These are phyloP conservation scores for Zychaea mexicana DNA, from an alignment of 371 early-diverging fungal genomes.

Conservation along the genomic window DNA sequence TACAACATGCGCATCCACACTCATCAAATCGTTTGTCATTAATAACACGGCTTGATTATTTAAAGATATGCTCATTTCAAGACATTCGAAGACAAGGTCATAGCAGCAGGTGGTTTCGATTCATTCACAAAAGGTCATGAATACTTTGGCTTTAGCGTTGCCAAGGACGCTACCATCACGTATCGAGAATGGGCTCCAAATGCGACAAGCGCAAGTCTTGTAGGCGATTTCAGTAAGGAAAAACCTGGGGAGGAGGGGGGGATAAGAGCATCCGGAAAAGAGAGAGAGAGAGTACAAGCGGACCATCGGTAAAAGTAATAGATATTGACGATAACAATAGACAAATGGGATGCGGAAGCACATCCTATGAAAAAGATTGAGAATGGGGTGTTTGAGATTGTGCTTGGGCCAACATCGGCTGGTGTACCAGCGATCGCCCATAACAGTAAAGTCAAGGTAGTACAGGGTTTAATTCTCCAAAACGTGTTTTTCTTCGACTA, in stretches of 20 bases:
- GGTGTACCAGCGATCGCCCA: slow-evolving; percentile 83
- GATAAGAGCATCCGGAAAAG: too few species aligned
- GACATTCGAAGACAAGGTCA: slow-evolving; percentile 70
- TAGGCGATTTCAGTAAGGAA: slow-evolving; percentile 95
- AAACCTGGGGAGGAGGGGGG: too few species aligned
- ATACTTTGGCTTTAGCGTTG: slow-evolving; percentile 74
- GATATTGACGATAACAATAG: slow-evolving; percentile 31
- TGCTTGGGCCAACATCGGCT: slow-evolving; percentile 55
- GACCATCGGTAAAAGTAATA: background rate
- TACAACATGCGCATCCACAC: background rate
- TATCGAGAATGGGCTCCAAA: slow-evolving; percentile 97
- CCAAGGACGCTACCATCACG: slow-evolving; percentile 58
- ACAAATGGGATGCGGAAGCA: slow-evolving; percentile 78
- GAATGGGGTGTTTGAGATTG: slow-evolving; percentile 82
- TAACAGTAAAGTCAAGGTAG: slow-evolving; percentile 85
- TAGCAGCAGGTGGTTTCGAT: slow-evolving; percentile 77
- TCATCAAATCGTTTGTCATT: background rate
- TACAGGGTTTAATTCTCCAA: background rate
- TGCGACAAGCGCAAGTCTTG: slow-evolving; percentile 76
- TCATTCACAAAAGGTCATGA: slow-evolving; percentile 82
- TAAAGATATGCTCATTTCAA: slow-evolving; percentile 55
- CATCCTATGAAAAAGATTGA: slow-evolving; percentile 79
- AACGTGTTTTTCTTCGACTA: background rate
- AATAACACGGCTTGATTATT: background rate
- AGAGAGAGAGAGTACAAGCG: too few species aligned